Evolutionary conservation across 345 rosid species (phyloP), one percentile per base, ranked within the genome.

Genomic region (Eucalyptus lansdowneana): DNA sequence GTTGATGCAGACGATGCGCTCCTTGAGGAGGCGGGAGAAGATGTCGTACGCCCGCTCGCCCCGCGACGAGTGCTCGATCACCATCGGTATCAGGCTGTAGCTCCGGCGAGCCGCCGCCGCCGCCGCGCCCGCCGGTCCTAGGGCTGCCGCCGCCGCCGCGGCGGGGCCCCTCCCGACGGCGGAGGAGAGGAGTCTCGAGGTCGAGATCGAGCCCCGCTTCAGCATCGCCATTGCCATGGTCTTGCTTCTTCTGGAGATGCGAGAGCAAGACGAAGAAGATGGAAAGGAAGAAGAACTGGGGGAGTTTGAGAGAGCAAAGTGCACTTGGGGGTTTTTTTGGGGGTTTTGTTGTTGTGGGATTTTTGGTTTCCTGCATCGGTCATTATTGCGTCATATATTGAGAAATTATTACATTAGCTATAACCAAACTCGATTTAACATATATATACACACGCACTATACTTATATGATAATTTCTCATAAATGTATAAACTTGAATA

Each of bases 11-110:
- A 98, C 92, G 42, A 98, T 98, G 89, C 99, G 94, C 95, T 98
- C 99, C 91, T 97, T 96, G 83, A 98, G 95, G 60, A 98, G 95
- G 81, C 99, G 93, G 67, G 99, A 98, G 93, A 98, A 97, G 51
- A 98, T 97, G 88, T 96, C 99, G 91, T 97, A 98, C 24, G 99
- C 99, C 86, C 99, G 95, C 94, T 98, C 99, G 19, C 99, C 99
- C 40, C 99, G 94, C 27, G 99, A 97, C 21, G 99, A 97, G 91
- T 97, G 99, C 94, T 97, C 99, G 24, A 98, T 95, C 88, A 97
- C 99, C 99, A 98, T 98, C 22, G 99, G 99, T 62, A 98, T 91
- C 86, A 97, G 87, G 89, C 96, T 93, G 92, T 95, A 97, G 56
- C 93, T 86, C 69, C 99, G 95, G 50, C 86, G 51, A 86, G 87